Conservation (phyloP, 345 rosid genomes). For the Sapria himalayana region DNA sequence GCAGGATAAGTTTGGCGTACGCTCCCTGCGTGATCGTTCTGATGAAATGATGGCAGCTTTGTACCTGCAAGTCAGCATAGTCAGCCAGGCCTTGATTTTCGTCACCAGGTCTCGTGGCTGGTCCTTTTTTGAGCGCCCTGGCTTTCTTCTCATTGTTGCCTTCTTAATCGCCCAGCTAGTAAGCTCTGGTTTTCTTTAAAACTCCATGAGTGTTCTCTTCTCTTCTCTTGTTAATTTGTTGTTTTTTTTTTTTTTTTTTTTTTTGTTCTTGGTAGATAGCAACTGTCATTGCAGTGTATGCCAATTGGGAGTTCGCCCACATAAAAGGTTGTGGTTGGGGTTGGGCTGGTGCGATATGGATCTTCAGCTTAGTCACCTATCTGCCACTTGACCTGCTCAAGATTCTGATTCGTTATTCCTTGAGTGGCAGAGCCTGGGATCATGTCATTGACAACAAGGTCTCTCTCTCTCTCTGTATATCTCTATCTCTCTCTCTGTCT, state of each 20-base stretch:
- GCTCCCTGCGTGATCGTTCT: slow-evolving; percentile 11
- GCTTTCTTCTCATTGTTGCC: slow-evolving; percentile 38
- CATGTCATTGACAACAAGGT: slow-evolving; percentile 71
- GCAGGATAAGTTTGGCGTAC: slow-evolving; percentile 43
- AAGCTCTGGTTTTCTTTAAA: too few species aligned
- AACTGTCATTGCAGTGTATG: slow-evolving; percentile 62
- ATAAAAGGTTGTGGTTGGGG: slow-evolving; percentile 75
- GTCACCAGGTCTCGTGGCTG: slow-evolving; percentile 82
- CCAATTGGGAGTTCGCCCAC: slow-evolving; percentile 53
- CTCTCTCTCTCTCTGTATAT: background rate
- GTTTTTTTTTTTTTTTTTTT: background rate
- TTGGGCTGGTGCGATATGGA: slow-evolving; percentile 95
- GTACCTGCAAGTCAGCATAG: slow-evolving; percentile 71
- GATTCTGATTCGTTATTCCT: slow-evolving; percentile 36
- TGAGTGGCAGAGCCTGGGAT: slow-evolving; percentile 80
- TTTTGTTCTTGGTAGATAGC: slow-evolving; percentile 22
- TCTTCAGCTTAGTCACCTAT: slow-evolving; percentile 50
- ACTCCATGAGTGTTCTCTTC: background rate
- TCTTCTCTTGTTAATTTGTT: background rate
- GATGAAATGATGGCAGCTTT: slow-evolving; percentile 61
- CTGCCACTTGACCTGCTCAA: slow-evolving; percentile 66
- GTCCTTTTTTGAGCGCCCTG: slow-evolving; percentile 67
- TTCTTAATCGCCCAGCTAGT: slow-evolving; percentile 66
- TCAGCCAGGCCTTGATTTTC: slow-evolving; percentile 79
- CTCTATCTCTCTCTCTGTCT: background rate